Conservation (phyloP, 768 basidiomycete genomes). For the Tephrocybe sp. region DNA sequence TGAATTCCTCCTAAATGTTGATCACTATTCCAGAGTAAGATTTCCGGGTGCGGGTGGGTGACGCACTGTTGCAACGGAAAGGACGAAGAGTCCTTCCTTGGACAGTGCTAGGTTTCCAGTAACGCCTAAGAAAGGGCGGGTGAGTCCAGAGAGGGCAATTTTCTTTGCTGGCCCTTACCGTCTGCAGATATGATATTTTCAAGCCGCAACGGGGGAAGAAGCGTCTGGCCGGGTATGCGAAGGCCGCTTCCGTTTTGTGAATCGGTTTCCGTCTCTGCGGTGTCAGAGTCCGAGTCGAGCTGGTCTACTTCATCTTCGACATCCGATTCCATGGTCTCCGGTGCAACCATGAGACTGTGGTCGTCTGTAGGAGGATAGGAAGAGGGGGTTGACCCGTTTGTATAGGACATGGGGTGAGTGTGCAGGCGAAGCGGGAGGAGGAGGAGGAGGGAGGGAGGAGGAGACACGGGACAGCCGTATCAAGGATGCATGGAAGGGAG, state of each 20-base stretch:
- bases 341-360: constrained; percentile 7
- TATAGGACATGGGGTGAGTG: constrained; percentile 9
- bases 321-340: constrained; percentile 39
- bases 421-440: not conserved
- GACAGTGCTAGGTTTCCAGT: constrained; percentile 67
- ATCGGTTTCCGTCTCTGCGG: constrained; percentile 35
- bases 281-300: constrained; percentile 57
- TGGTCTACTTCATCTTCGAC: constrained; percentile 66
- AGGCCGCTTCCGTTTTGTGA: constrained; percentile 31
- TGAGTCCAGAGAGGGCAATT: constrained; percentile 8
- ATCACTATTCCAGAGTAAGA: constrained; percentile 3
- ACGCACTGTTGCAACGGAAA: constrained; percentile 75
- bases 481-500: constrained; percentile 17
- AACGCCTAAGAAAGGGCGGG: constrained; percentile 38
- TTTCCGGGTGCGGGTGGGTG: not conserved
- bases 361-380: constrained; percentile 1
- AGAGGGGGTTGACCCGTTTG: constrained; percentile 1
- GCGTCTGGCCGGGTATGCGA: constrained; percentile 63
- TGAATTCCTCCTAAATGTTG: constrained; percentile 73
- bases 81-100: constrained; percentile 71
- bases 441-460: constrained; percentile 3
- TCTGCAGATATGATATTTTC: constrained; percentile 82
- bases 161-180: constrained; percentile 53
- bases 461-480: constrained; percentile 9
- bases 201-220: constrained; percentile 64